Percentiles rank a stretch among this genome's conserved stretches.
Conservation (phyloP, 2,329 filamentous ascomycete genomes). For the Fusarium nodosum region DNA sequence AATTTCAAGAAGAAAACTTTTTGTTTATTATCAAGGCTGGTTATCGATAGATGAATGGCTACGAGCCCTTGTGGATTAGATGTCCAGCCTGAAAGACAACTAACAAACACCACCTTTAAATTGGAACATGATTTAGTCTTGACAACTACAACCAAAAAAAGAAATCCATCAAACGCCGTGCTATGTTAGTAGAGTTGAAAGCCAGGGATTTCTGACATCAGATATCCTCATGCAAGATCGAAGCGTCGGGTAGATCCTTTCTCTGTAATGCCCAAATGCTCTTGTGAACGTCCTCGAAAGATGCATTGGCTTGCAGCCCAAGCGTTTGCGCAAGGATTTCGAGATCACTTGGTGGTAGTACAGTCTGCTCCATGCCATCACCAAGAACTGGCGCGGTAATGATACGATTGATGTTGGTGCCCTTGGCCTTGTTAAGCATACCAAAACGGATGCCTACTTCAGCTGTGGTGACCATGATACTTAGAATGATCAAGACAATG, state of each 20-base stretch:
- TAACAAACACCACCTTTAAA: not conserved
- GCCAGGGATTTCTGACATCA: slow-evolving; percentile 5
- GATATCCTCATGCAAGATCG: slow-evolving; percentile 35
- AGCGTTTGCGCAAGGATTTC: slow-evolving; percentile 55
- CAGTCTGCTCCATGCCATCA: slow-evolving; percentile 28
- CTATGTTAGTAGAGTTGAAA: slow-evolving; percentile 39
- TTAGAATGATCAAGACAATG: slow-evolving; percentile 91
- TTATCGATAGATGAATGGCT: slow-evolving; percentile 1
- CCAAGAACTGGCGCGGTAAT: slow-evolving; percentile 37
- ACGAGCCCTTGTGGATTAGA: slow-evolving; percentile 1
- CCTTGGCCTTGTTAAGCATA: slow-evolving; percentile 66
- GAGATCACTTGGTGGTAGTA: slow-evolving; percentile 50
- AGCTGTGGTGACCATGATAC: slow-evolving; percentile 89
- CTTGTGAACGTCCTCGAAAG: slow-evolving; percentile 54
- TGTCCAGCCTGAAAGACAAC: slow-evolving; percentile 10
- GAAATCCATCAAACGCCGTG: slow-evolving; percentile 42
- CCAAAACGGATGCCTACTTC: slow-evolving; percentile 91
- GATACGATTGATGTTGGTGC: slow-evolving; percentile 18
- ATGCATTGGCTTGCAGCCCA: slow-evolving; percentile 54
- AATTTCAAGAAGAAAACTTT: not conserved
- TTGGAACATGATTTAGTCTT: not conserved
- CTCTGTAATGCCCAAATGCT: slow-evolving; percentile 53
- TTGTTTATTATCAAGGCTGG: not conserved
- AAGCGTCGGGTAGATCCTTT: slow-evolving; percentile 20
- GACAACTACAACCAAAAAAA: not conserved